Evolutionary conservation across 495 filamentous ascomycete genomes (phyloP).

Genomic region (Penicillium daleae): DNA sequence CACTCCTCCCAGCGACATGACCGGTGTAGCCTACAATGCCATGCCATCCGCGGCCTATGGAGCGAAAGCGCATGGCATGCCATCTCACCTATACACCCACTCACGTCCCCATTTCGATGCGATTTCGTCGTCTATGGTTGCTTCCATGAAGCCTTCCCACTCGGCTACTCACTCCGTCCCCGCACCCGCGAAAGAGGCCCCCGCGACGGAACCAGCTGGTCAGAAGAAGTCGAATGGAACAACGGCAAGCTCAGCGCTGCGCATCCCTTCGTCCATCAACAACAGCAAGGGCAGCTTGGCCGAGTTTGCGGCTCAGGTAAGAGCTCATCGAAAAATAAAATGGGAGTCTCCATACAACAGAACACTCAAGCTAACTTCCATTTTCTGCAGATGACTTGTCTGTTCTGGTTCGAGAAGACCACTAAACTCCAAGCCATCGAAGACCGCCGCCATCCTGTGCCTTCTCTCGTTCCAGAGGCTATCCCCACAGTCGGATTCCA

Average conservation of each 20-base stretch:
- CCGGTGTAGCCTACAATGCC: constrained; percentile 47
- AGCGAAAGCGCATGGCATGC: constrained; percentile 34
- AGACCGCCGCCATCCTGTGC: constrained; percentile 55
- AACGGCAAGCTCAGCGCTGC: constrained; percentile 63
- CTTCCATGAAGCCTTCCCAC: constrained; percentile 29
- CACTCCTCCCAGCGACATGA: constrained; percentile 57
- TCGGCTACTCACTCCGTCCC: constrained; percentile 18
- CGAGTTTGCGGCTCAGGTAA: constrained; percentile 81
- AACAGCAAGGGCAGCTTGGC: constrained; percentile 71
- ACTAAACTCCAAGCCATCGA: constrained; percentile 74
- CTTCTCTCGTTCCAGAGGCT: constrained; percentile 67
- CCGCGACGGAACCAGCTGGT: constrained; percentile 24
- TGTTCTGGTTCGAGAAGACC: constrained; percentile 98
- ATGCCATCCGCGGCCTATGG: constrained; percentile 41
- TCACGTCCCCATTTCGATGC: constrained; percentile 34
- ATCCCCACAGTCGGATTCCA: constrained; percentile 78
- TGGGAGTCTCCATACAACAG: neutral
- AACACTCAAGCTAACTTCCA: constrained; percentile 4
- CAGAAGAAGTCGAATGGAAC: constrained; percentile 43
- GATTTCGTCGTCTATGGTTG: constrained; percentile 29
- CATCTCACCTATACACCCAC: constrained; percentile 35
- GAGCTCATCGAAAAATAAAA: constrained; percentile 18
- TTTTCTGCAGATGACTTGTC: constrained; percentile 76
- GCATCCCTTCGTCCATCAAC: constrained; percentile 75
- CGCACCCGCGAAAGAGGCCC: constrained; percentile 29